Evolutionary conservation across 2,329 filamentous ascomycete genomes (phyloP).

Genomic region (Stromatinia cepivora): DNA sequence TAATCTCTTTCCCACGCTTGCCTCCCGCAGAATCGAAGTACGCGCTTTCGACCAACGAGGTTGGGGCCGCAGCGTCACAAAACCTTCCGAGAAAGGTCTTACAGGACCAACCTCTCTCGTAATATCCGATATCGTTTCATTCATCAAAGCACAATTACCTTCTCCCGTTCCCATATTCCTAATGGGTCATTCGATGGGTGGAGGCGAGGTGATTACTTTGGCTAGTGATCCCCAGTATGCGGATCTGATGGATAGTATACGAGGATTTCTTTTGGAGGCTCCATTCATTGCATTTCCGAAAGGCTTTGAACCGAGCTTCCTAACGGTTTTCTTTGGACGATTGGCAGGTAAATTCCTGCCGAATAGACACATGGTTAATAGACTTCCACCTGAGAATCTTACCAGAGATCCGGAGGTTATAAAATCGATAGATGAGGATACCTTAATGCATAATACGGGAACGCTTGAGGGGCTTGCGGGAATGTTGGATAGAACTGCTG

Average conservation of each 20-base stretch:
- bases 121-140: constrained; percentile 74
- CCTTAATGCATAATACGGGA: constrained; percentile 77
- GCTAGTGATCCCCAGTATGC: constrained; percentile 52
- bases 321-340: constrained; percentile 66
- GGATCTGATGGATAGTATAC: constrained; percentile 59
- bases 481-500: constrained; percentile 71
- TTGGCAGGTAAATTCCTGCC: constrained; percentile 69
- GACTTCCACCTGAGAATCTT: constrained; percentile 60
- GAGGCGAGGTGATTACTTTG: constrained; percentile 69
- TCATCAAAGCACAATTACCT: constrained; percentile 63
- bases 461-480: constrained; percentile 79
- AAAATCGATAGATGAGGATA: constrained; percentile 62
- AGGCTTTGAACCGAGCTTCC: constrained; percentile 59
- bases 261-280: constrained; percentile 74
- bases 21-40: constrained; percentile 70
- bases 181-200: constrained; percentile 90
- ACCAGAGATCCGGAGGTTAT: constrained; percentile 66
- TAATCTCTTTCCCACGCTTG: constrained; percentile 70
- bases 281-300: constrained; percentile 76
- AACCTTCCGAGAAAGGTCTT: constrained; percentile 63
- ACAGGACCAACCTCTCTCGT: constrained; percentile 74
- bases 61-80: constrained; percentile 74
- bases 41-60: constrained; percentile 83
- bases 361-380: constrained; percentile 62
- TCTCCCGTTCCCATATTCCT: constrained; percentile 68